Conservation (phyloP, 441 rosid genomes). For the Manihot esculenta region DNA sequence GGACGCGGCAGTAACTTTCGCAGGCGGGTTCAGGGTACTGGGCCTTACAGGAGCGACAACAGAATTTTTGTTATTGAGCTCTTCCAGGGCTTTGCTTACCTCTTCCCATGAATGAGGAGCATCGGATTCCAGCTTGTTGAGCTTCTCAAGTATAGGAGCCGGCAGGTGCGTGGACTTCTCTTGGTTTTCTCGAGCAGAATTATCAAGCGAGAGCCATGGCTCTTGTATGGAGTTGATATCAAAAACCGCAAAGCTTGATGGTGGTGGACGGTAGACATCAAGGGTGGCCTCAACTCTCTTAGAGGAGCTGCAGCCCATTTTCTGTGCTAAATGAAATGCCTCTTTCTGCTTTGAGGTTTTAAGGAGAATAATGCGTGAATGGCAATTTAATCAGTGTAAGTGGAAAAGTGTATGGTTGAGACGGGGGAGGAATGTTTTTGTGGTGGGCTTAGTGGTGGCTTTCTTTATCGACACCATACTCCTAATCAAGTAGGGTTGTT, state of each 20-base stretch:
- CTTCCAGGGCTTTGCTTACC: conserved; percentile 74
- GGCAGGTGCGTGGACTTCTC: conserved; percentile 44
- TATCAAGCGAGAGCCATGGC: conserved; percentile 61
- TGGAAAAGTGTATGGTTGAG: not conserved
- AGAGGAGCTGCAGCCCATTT: conserved; percentile 78
- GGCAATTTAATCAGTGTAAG: too few species aligned
- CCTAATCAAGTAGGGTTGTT: not conserved
- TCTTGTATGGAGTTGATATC: conserved; percentile 74
- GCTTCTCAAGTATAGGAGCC: conserved; percentile 49
- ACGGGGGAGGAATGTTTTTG: not conserved
- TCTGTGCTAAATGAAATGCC: not conserved
- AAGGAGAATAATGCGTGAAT: too few species aligned
- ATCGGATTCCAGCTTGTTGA: conserved; percentile 46
- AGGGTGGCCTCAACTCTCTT: conserved; percentile 52
- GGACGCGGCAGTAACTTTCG: not conserved
- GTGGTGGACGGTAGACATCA: conserved; percentile 69
- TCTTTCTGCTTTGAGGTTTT: too few species aligned
- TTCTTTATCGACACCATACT: not conserved
- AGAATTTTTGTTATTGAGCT: conserved; percentile 28
- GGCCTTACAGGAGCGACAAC: conserved; percentile 18
- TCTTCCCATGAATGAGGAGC: conserved; percentile 92
- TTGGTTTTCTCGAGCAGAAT: conserved; percentile 20
- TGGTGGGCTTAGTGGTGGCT: conserved; percentile 10
- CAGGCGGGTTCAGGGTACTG: conserved; percentile 1
- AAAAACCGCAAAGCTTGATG: conserved; percentile 75